Evolutionary conservation across 1,284 basidiomycete genomes (phyloP).

Genomic region (Puccinia horiana): DNA sequence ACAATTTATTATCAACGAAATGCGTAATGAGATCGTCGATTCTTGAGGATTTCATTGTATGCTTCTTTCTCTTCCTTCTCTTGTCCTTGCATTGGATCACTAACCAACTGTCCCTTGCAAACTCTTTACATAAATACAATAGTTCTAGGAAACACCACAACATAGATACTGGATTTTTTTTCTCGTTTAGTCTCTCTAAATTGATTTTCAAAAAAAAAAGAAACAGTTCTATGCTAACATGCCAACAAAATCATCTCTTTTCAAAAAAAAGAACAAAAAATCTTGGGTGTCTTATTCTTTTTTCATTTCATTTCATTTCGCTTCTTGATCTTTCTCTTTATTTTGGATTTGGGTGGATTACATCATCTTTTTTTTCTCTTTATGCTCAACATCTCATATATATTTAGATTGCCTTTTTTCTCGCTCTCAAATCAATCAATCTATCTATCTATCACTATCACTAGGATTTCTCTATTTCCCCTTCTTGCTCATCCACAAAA

Average conservation of each 20-base stretch:
- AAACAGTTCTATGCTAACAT: background rate
- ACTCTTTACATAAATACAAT: background rate
- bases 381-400: background rate
- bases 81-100: background rate
- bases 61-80: background rate
- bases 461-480: no score
- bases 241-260: background rate
- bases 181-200: background rate
- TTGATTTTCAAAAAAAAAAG: background rate
- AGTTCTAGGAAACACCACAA: background rate
- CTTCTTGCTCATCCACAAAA: no score
- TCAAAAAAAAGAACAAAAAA: background rate
- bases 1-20: conserved; percentile 2
- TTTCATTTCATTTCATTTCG: background rate
- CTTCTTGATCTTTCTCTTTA: background rate
- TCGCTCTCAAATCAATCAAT: background rate
- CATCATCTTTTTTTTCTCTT: background rate
- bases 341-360: background rate
- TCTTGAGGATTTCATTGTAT: background rate
- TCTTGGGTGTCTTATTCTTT: background rate
- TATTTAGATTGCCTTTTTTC: background rate
- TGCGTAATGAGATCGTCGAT: background rate
- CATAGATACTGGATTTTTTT: background rate
- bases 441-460: no score
- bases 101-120: background rate